A percentile compares a stretch with the other conserved stretches of the same genome.
Evolutionary conservation across 768 basidiomycete genomes (phyloP).

Genomic region (Daedaleopsis nitida): DNA sequence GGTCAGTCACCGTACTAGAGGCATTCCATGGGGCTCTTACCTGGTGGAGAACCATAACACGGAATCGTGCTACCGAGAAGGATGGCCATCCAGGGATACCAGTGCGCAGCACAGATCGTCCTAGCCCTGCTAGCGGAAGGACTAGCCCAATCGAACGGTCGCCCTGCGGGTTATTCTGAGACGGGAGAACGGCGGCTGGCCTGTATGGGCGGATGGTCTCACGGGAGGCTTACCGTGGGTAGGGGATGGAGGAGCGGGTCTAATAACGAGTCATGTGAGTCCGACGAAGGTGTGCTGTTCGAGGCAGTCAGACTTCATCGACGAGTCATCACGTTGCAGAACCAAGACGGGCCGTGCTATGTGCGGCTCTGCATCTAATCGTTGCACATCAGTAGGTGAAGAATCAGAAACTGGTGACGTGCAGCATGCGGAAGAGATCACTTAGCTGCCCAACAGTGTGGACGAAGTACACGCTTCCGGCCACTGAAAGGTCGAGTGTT

Average conservation of each 20-base stretch:
- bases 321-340: background rate
- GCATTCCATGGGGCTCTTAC: background rate
- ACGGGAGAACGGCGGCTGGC: constrained; percentile 2
- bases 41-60: background rate
- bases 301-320: background rate
- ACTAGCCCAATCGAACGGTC: background rate
- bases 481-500: background rate
- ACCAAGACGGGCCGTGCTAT: background rate
- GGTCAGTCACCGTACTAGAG: background rate
- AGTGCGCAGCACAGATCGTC: background rate
- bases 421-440: background rate
- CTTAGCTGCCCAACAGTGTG: background rate
- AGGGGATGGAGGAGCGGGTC: background rate
- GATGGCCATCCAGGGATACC: background rate
- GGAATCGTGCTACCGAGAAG: background rate
- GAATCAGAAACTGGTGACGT: background rate
- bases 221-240: constrained; percentile 14
- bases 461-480: background rate
- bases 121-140: background rate
- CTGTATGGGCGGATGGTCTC: constrained; percentile 3
- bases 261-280: background rate
- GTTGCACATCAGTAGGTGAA: background rate
- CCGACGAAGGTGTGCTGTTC: background rate
- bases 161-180: constrained; percentile 5
- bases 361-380: background rate